These are phyloP conservation scores for Breynia disticha DNA, from an alignment of 441 rosid genomes.

Conservation along the genomic window DNA sequence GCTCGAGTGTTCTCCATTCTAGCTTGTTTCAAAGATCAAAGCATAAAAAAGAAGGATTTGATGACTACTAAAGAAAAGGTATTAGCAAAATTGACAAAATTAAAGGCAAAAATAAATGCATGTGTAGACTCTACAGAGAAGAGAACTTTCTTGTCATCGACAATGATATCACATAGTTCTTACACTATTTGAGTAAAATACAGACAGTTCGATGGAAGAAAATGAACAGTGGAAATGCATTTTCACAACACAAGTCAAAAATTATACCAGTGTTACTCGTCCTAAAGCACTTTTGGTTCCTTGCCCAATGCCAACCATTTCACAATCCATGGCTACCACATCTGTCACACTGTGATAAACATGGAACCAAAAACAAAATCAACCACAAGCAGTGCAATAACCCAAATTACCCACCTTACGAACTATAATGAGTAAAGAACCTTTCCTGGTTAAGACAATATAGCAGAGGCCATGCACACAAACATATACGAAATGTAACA, in stretches of 20 bases:
- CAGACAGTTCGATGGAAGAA: neutral
- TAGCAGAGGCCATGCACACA: too few relatives aligned
- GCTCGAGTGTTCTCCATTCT: too few relatives aligned
- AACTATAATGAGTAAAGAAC: neutral
- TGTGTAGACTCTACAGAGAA: too few relatives aligned
- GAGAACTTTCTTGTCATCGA: neutral
- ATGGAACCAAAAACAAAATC: neutral
- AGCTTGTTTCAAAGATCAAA: too few relatives aligned
- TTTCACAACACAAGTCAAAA: neutral
- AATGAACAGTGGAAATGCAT: too few relatives aligned
- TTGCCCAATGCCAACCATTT: slow-evolving; percentile 91
- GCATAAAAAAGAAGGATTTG: too few relatives aligned
- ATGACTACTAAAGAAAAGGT: too few relatives aligned
- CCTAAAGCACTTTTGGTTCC: slow-evolving; percentile 94
- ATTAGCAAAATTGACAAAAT: too few relatives aligned
- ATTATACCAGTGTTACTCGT: slow-evolving; percentile 71
- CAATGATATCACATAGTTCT: neutral
- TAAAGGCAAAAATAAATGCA: too few relatives aligned
- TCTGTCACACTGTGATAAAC: slow-evolving; percentile 57
- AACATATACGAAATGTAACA: too few relatives aligned
- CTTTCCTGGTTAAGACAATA: neutral
- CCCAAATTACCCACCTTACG: neutral
- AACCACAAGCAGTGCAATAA: neutral
- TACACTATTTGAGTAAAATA: neutral
- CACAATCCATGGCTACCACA: slow-evolving; percentile 89